Evolutionary conservation across 1,284 basidiomycete genomes (phyloP).

Genomic region (Ustilago xerochloae): DNA sequence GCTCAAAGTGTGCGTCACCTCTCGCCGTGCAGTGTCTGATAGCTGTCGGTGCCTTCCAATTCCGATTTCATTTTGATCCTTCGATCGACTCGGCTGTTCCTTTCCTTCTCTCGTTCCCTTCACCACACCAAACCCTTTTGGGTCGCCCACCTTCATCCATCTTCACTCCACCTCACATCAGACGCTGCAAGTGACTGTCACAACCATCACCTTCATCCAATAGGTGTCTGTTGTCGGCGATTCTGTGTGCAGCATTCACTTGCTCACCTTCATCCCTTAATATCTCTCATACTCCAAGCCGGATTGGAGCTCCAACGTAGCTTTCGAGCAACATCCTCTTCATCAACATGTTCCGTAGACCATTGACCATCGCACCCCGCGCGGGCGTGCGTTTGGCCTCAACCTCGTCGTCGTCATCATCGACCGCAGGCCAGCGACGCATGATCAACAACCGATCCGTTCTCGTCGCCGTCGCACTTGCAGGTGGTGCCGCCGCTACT

Average conservation of each 20-base stretch:
- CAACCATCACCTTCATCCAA: background rate
- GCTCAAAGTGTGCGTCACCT: background rate
- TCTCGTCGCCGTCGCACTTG: conserved; percentile 27
- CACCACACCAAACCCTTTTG: background rate
- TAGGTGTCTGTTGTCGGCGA: background rate
- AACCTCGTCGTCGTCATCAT: conserved; percentile 28
- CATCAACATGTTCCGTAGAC: conserved; percentile 45
- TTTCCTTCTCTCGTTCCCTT: conserved; percentile 3
- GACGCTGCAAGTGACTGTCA: background rate
- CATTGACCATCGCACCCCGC: conserved; percentile 25
- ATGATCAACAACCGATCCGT: conserved; percentile 22
- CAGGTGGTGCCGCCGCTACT: conserved; percentile 41
- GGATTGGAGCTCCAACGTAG: conserved; percentile 1
- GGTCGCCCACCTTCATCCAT: background rate
- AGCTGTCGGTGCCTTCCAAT: background rate
- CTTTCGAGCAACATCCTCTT: too few species aligned
- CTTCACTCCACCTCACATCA: background rate
- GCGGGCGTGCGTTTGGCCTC: conserved; percentile 45
- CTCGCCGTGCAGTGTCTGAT: background rate
- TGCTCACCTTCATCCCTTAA: background rate
- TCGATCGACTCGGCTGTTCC: conserved; percentile 4
- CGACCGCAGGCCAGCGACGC: conserved; percentile 22
- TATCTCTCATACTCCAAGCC: background rate
- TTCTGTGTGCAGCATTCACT: background rate
- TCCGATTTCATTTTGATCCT: background rate